phyloP scores from a whole-genome alignment of 371 early-diverging fungal species.

The Syncephalastrum sp. region DNA sequence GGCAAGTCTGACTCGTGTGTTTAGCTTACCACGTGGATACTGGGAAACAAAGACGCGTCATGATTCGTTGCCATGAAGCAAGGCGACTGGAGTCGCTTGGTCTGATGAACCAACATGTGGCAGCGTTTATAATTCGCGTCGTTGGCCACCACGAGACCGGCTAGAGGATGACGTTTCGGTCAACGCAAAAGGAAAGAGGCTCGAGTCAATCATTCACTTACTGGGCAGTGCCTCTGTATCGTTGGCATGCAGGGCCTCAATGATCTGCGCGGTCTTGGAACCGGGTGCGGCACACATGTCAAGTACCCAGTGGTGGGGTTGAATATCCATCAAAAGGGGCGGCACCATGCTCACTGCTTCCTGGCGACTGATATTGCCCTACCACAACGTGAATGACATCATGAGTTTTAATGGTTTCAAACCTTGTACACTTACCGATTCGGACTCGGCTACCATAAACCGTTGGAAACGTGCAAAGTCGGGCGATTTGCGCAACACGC shows the following conservation, averaged over 20 bases:
- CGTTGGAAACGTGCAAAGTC: conserved; percentile 82
- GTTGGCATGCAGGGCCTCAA: conserved; percentile 87
- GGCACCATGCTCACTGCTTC: conserved; percentile 99
- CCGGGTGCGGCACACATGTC: conserved; percentile 96
- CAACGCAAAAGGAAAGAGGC: not conserved
- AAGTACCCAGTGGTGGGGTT: conserved; percentile 84
- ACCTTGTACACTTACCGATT: conserved; percentile 53
- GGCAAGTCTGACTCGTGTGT: not conserved
- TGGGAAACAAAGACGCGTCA: conserved; percentile 93
- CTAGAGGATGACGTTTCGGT: conserved; percentile 12
- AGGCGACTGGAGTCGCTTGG: conserved; percentile 89
- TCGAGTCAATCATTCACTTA: conserved; percentile 19
- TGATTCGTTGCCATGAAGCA: conserved; percentile 95
- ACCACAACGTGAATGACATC: not conserved
- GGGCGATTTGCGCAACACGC: conserved; percentile 70
- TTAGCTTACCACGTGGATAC: conserved; percentile 47
- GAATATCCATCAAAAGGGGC: conserved; percentile 88
- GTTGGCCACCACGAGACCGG: conserved; percentile 96
- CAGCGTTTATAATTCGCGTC: conserved; percentile 92
- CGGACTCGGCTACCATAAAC: conserved; percentile 94
- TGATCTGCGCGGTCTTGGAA: conserved; percentile 89
- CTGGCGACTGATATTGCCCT: conserved; percentile 96
- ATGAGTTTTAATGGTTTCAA: not conserved
- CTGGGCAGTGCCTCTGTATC: conserved; percentile 64
- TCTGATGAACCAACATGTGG: conserved; percentile 95